Base-by-base conservation (phyloP, 1,284 basidiomycete species). In the Mycosarcoma mackinlayi region DNA sequence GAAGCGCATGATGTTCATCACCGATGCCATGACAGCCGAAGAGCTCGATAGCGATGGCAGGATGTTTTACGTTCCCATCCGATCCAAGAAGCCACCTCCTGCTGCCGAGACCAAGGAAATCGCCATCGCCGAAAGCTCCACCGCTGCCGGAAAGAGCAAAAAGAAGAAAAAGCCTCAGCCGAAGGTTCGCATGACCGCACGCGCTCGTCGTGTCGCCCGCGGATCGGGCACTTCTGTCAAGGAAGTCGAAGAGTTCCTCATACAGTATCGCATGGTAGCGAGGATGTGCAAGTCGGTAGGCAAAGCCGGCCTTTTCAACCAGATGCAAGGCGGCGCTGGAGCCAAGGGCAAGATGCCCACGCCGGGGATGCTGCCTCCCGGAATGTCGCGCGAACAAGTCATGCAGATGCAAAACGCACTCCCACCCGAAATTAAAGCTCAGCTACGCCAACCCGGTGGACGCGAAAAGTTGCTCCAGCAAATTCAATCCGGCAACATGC, bases 1-100 rank as follows among this genome's bases (percentile, higher is more conserved):
- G 89, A 98, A 98, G 85, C 90, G 94, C 65, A 94, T 99, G 92
- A 92, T 98, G 73, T 98, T 92, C 85, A 98, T 99, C 81, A 97
- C 93, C 21, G 95, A 99, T 84, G 93, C 92, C 78, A 99, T 99
- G 95, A 92, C 93, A 37, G 88, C 90, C 16, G 85, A 86, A 54
- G 96, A 98, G 84, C 88, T 98, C 55, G 94, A 98, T 84, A 95
- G 92, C n/a, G 95, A 98, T 82, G 96, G 95, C 2, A 63, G 69
- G n/a, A 45, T 75, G 42, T 82, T 82, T 34, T 73, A 57, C 10
- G 56, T 57, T 14, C 79, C 78, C 0, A 46, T 80, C 21, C 60
- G 65, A 18, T 63, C 63, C 44, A 73, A 69, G 47, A 48, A 54
- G 34, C 45, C 57, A 24, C 39, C n/a, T n/a, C n/a, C 46, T 3